Conservation (phyloP, 225 moss, liverwort and hornwort genomes). For the Anthoceros angustus region DNA sequence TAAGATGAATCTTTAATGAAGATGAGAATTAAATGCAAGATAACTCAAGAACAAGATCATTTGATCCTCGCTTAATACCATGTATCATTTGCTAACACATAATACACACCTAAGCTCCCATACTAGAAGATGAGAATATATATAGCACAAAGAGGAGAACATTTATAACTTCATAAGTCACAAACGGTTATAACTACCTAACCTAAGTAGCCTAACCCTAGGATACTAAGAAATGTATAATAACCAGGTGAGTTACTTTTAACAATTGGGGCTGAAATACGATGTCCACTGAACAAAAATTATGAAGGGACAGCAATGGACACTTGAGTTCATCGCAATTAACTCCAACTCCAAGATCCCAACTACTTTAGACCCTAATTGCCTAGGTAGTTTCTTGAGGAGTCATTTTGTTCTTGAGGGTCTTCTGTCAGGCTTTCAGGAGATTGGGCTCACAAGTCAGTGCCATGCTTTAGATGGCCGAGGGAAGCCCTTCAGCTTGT, state of each 20-base stretch:
- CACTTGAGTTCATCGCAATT: too few relatives aligned
- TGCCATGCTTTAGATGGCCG: not conserved
- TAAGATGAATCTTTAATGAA: too few relatives aligned
- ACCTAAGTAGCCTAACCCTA: too few relatives aligned
- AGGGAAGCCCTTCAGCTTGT: slow-evolving; percentile 35
- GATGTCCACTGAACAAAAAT: slow-evolving; percentile 28
- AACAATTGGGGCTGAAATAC: slow-evolving; percentile 56
- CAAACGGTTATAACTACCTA: not conserved
- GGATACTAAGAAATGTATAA: not conserved
- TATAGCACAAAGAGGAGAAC: too few relatives aligned
- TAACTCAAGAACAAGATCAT: too few relatives aligned
- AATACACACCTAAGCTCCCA: too few relatives aligned
- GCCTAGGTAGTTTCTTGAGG: slow-evolving; percentile 19
- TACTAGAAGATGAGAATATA: too few relatives aligned
- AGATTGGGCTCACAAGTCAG: not conserved
- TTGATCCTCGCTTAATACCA: too few relatives aligned
- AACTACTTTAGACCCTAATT: slow-evolving; percentile 26
- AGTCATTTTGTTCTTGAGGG: not conserved
- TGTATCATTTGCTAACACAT: too few relatives aligned
- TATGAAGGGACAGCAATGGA: slow-evolving; percentile 30
- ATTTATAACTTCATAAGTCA: not conserved
- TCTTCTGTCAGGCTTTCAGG: not conserved
- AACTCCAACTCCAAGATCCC: slow-evolving; percentile 74
- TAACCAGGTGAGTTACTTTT: slow-evolving; percentile 38
- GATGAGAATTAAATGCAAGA: too few relatives aligned